phyloP scores from a whole-genome alignment of 192 early-diverging fungal genomes.

The Linnemannia zychae region DNA sequence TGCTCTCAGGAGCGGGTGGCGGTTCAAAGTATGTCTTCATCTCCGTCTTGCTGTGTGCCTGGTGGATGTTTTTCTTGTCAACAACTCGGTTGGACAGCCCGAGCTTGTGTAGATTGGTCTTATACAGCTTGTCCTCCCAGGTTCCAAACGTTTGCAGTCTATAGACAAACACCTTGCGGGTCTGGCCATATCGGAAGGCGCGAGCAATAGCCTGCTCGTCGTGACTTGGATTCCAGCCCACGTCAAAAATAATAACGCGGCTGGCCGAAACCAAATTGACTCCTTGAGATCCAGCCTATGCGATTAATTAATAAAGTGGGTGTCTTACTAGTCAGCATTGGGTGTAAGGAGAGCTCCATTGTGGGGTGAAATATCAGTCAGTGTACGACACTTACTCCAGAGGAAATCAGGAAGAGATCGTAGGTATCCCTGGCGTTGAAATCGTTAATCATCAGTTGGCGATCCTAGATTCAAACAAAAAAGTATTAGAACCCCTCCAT shows the following conservation, averaged over 20 bases:
- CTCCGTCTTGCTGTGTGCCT: conserved; percentile 58
- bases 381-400: conserved; percentile 62
- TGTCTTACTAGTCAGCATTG: too few relatives aligned
- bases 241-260: conserved; percentile 79
- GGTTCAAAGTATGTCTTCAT: conserved; percentile 70
- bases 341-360: too few relatives aligned
- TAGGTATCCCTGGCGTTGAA: conserved; percentile 65
- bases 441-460: conserved; percentile 72
- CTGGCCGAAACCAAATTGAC: conserved; percentile 80
- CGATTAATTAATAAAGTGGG: background rate
- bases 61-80: conserved; percentile 67
- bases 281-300: conserved; percentile 59
- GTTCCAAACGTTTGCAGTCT: conserved; percentile 70
- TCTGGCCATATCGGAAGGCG: conserved; percentile 80
- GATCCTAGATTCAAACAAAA: conserved; percentile 18
- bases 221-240: conserved; percentile 85
- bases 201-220: conserved; percentile 84
- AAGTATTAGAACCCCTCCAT: background rate
- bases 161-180: conserved; percentile 77
- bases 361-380: background rate
- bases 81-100: conserved; percentile 75
- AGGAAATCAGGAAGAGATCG: conserved; percentile 72
- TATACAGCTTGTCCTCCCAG: conserved; percentile 72
- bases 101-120: conserved; percentile 81
- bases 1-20: conserved; percentile 3